Conservation (phyloP, 768 basidiomycete species). For the Baorangia bicolor region DNA sequence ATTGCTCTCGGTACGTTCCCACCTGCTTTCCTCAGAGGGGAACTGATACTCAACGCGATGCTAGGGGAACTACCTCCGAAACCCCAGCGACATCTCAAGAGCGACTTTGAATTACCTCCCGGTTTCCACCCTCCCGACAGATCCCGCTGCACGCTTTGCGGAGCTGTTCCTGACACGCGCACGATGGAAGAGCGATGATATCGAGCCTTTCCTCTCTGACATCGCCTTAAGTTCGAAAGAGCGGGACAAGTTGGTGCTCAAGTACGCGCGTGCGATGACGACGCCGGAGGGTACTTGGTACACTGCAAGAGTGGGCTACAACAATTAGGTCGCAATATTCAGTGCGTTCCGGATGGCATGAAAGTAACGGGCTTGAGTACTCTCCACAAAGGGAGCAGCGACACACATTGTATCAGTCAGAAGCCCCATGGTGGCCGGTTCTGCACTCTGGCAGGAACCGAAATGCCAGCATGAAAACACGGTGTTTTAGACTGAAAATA, state of each 20-base stretch:
- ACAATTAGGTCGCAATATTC: slow-evolving; percentile 32
- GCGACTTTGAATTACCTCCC: slow-evolving; percentile 71
- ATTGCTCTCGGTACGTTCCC: slow-evolving; percentile 59
- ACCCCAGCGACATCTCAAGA: slow-evolving; percentile 34
- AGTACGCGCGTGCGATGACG: slow-evolving; percentile 78
- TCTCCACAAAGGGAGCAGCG: not conserved
- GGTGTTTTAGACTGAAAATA: not conserved
- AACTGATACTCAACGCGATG: not conserved
- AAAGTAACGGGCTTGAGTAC: not conserved
- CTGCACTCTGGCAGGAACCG: not conserved
- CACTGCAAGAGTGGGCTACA: slow-evolving; percentile 65
- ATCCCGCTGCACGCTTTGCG: slow-evolving; percentile 77
- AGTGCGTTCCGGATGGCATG: not conserved
- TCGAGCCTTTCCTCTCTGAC: slow-evolving; percentile 77
- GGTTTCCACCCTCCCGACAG: slow-evolving; percentile 65
- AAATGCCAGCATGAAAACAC: not conserved
- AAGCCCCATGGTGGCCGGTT: not conserved
- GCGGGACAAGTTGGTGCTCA: slow-evolving; percentile 82
- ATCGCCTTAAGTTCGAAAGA: slow-evolving; percentile 85
- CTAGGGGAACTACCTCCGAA: slow-evolving; percentile 77
- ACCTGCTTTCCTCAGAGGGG: not conserved
- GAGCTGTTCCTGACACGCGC: slow-evolving; percentile 83
- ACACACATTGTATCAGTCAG: not conserved
- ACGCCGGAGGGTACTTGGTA: slow-evolving; percentile 71
- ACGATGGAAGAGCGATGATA: slow-evolving; percentile 78